Percentiles rank a stretch among this genome's conserved stretches.
phyloP scores from a whole-genome alignment of 371 early-diverging fungal species.

The Funneliformis caledonium region DNA sequence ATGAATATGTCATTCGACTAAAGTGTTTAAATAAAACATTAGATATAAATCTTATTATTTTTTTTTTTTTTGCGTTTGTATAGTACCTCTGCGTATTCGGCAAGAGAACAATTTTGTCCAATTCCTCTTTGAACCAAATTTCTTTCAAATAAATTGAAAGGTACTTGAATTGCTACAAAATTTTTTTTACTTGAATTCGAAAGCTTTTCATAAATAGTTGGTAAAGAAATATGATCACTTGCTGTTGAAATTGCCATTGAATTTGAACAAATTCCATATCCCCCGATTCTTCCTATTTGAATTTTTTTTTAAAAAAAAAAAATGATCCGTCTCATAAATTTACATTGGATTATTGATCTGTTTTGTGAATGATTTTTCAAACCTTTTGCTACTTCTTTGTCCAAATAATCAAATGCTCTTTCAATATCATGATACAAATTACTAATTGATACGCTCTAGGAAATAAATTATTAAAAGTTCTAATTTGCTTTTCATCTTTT shows the following conservation, averaged over 20 bases:
- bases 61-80: not conserved
- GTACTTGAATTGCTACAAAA: constrained; percentile 69
- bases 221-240: constrained; percentile 65
- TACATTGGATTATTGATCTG: not conserved
- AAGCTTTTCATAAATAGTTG: constrained; percentile 47
- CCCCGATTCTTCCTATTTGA: constrained; percentile 59
- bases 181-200: constrained; percentile 52
- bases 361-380: too few species aligned
- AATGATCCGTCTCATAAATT: not conserved
- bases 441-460: constrained; percentile 48
- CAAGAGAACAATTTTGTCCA: constrained; percentile 51
- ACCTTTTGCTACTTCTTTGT: constrained; percentile 63
- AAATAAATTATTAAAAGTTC: constrained; percentile 4
- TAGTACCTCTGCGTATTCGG: constrained; percentile 59
- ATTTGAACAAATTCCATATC: constrained; percentile 78
- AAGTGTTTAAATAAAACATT: not conserved
- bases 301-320: not conserved
- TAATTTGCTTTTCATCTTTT: not conserved
- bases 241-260: constrained; percentile 63
- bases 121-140: constrained; percentile 55
- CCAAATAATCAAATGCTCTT: constrained; percentile 65
- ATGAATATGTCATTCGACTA: constrained; percentile 62
- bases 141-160: constrained; percentile 80
- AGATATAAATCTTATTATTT: not conserved
- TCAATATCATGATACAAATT: constrained; percentile 63